These are phyloP conservation scores for Taphrina confusa DNA, from an alignment of 1,139 yeast genomes.

Conservation along the genomic window DNA sequence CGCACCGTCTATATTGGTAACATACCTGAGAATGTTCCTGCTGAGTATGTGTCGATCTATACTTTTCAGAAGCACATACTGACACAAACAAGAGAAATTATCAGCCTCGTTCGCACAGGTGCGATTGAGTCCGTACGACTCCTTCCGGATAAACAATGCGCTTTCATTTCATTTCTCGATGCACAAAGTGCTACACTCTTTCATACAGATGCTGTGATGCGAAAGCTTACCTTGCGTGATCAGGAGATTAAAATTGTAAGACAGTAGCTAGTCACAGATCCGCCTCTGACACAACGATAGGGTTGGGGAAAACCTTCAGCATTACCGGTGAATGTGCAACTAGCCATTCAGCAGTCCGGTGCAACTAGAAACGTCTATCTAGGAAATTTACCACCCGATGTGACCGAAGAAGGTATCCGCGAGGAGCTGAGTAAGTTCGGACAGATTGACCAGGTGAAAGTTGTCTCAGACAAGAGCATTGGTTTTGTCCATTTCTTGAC, in stretches of 20 bases:
- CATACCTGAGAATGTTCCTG: constrained; percentile 62
- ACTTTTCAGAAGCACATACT: no score
- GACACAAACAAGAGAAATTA: constrained; percentile 54
- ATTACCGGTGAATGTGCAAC: constrained; percentile 60
- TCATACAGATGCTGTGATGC: constrained; percentile 58
- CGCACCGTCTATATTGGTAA: constrained; percentile 91
- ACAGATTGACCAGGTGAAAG: constrained; percentile 75
- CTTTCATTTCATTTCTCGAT: constrained; percentile 54
- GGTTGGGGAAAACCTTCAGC: constrained; percentile 32
- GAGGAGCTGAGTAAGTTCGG: constrained; percentile 75
- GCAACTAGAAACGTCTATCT: constrained; percentile 90
- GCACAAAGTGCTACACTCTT: constrained; percentile 51
- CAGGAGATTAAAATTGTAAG: constrained; percentile 60
- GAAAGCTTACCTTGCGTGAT: constrained; percentile 51
- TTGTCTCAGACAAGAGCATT: constrained; percentile 69
- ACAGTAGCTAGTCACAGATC: constrained; percentile 58
- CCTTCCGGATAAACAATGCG: constrained; percentile 54
- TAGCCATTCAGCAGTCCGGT: constrained; percentile 77
- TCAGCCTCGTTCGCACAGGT: constrained; percentile 55
- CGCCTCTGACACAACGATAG: background rate
- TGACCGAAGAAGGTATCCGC: constrained; percentile 63
- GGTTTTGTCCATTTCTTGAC: constrained; percentile 79
- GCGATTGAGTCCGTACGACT: constrained; percentile 70
- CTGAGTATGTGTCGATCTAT: constrained; percentile 27
- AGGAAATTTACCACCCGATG: constrained; percentile 63